Evolutionary conservation across 1,284 basidiomycete genomes (phyloP), one percentile per base, ranked within the genome.

Genomic region (Xerocomus nothofagi): DNA sequence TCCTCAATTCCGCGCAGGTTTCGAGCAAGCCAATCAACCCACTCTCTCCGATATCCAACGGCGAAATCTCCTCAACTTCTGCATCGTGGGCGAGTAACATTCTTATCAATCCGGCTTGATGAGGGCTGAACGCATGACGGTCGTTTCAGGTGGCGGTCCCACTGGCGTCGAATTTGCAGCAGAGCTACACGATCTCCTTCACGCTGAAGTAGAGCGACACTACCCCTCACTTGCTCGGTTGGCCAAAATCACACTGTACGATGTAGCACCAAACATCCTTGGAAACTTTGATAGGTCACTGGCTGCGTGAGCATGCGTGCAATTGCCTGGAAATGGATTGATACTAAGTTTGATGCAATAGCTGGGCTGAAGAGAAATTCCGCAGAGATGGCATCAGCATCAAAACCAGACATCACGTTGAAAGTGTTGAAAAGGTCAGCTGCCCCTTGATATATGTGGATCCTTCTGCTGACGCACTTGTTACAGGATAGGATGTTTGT

Each of bases 111-210:
- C 27, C 39, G 20, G 10, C 23, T 32, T 43, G 44, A 26, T 21
- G 33, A 41, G 31, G 17, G 14, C n/a, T 49, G 6, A 54, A 44
- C 42, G 43, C 32, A 41, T 49, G 40, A 30, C 12, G 17, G 5
- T 12, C 21, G 34, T 45, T 27, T 20, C 50, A 82, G 82, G 82
- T n/a, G 85, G 84, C 32, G 86, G 85, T 12, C 85, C 84, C 2
- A 87, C 85, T 7, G 91, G 91, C 3, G 84, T 92, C 47, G 91
- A 93, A 67, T 92, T 93, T 59, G 81, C 88, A 0, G 91, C 92
- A 8, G 93, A 96, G 68, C 69, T 97, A 49, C 84, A 91, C 54
- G 93, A 97, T 66, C 76, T 96, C 36, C 75, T 94, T 48, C 81
- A 83, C 50, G 78, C 83, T 24, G 93, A 97, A 56, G 79, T 94